Conservation (phyloP, 768 basidiomycete species). For the Pisolithus albus region DNA sequence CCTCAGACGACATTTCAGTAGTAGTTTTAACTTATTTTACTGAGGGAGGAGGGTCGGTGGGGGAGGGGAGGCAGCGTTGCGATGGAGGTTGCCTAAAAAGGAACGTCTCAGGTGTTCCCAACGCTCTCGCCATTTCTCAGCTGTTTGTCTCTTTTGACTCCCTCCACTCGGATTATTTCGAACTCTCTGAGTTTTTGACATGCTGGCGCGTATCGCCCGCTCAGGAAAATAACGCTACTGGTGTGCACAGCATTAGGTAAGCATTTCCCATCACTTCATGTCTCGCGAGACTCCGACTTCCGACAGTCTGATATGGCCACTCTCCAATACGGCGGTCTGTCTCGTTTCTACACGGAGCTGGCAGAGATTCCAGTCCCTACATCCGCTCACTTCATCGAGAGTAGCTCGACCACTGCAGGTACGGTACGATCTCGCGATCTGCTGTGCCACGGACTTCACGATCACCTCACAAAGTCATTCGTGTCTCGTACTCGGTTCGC, state of each 20-base stretch:
- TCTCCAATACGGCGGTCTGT: constrained; percentile 15
- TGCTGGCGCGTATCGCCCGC: not conserved
- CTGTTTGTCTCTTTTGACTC: constrained; percentile 11
- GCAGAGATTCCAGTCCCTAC: constrained; percentile 35
- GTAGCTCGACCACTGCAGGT: constrained; percentile 13
- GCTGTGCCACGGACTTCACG: not conserved
- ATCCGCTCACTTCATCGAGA: constrained; percentile 29
- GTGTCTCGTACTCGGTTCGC: constrained; percentile 39
- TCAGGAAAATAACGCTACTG: not conserved
- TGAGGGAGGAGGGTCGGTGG: constrained; percentile 13
- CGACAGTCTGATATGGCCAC: constrained; percentile 9
- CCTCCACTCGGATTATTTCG: constrained; percentile 15
- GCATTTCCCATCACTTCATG: not conserved
- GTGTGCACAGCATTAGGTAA: not conserved
- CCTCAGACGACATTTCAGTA: constrained; percentile 9
- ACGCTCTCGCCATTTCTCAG: constrained; percentile 17
- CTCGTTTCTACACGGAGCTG: constrained; percentile 29
- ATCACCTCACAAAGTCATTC: constrained; percentile 28
- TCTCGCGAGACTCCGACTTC: too few species aligned
- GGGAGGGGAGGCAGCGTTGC: constrained; percentile 24
- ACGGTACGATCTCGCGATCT: not conserved
- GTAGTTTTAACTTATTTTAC: too few species aligned
- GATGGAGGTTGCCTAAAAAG: constrained; percentile 31
- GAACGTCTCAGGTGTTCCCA: constrained; percentile 26
- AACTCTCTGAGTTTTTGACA: constrained; percentile 17